Percentiles rank a stretch among this genome's conserved stretches.
Evolutionary conservation across 495 filamentous ascomycete genomes (phyloP).

Genomic region (Bathelium albidoporum): DNA sequence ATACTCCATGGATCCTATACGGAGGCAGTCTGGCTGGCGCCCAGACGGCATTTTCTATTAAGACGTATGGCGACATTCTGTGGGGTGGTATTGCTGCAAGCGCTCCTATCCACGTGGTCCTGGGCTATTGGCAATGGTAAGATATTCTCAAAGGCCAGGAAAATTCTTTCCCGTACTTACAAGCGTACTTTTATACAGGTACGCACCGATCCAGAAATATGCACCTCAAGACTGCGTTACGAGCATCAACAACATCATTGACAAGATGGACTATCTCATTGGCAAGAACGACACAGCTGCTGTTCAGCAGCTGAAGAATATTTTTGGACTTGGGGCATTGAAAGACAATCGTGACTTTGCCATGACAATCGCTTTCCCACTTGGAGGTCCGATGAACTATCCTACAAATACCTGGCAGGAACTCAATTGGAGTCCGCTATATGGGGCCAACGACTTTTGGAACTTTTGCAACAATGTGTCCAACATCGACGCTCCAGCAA

Average conservation of each 20-base stretch:
- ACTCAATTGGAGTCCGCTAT: conserved; percentile 34
- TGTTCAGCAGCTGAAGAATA: conserved; percentile 33
- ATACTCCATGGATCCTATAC: conserved; percentile 37
- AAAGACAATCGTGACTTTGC: conserved; percentile 37
- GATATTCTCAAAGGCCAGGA: not conserved
- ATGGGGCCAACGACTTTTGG: conserved; percentile 35
- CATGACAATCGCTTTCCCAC: conserved; percentile 33
- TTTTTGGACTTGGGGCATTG: conserved; percentile 35
- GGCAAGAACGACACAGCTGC: conserved; percentile 26
- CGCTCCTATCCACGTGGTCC: conserved; percentile 29
- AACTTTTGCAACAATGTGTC: conserved; percentile 42
- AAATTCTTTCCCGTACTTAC: not conserved
- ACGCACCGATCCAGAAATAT: conserved; percentile 32
- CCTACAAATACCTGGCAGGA: conserved; percentile 42
- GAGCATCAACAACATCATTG: conserved; percentile 38
- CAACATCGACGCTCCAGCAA: conserved; percentile 34
- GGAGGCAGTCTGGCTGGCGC: conserved; percentile 36
- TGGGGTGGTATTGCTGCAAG: conserved; percentile 38
- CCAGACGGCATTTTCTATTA: conserved; percentile 36
- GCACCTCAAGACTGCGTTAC: conserved; percentile 35
- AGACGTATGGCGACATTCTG: conserved; percentile 33
- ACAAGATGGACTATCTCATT: conserved; percentile 35
- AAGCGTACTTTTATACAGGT: conserved; percentile 29
- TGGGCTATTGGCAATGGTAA: conserved; percentile 19
- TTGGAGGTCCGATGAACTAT: conserved; percentile 37